Conservation (phyloP, 73 alveolate genomes). For the Tetrahymena borealis region DNA sequence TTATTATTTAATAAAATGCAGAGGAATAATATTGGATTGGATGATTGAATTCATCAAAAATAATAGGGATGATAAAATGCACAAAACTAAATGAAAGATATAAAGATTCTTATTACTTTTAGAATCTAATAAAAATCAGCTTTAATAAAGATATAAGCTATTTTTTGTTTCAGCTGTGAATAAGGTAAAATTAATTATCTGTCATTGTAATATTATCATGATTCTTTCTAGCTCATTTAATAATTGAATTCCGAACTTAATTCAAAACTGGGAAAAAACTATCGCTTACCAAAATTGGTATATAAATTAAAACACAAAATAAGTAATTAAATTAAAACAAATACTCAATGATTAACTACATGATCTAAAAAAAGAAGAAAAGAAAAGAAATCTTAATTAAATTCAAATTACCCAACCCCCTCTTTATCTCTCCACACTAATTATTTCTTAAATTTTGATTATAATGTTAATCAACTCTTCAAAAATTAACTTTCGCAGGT, state of each 20-base stretch:
- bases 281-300: not conserved
- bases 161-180: not conserved
- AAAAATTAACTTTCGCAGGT: not conserved
- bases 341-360: not conserved
- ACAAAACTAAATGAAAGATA: not conserved
- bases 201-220: not conserved
- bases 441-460: no score
- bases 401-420: not conserved
- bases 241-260: not conserved
- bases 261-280: not conserved
- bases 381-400: not conserved
- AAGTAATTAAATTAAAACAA: not conserved
- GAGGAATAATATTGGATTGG: no score
- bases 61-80: not conserved
- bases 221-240: not conserved
- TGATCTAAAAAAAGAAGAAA: not conserved
- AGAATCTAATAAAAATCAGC: not conserved
- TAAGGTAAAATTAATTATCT: not conserved
- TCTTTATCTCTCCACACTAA: not conserved
- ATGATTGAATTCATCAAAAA: not conserved
- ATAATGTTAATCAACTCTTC: not conserved
- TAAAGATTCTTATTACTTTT: not conserved
- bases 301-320: not conserved
- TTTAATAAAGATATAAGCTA: not conserved
- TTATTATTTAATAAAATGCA: no score